Percentiles rank a stretch among this genome's conserved stretches.
phyloP scores from a whole-genome alignment of 2,329 filamentous ascomycete genomes.

The Fusarium concolor region DNA sequence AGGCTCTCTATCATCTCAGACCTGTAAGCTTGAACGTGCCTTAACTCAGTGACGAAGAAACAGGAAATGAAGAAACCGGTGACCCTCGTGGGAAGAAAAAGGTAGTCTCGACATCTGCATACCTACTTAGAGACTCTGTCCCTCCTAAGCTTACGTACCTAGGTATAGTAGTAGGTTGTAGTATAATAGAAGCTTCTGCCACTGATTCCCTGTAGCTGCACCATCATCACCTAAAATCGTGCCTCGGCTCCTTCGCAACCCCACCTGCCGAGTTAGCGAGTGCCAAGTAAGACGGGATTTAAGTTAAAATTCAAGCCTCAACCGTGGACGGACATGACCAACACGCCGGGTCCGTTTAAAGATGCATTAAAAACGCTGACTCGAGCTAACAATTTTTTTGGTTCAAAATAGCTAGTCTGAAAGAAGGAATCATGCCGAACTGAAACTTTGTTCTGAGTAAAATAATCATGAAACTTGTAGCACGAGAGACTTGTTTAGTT shows the following conservation, averaged over 20 bases:
- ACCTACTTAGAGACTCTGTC: too few species aligned
- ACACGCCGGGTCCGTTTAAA: background rate
- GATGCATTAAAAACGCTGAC: background rate
- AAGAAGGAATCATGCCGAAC: background rate
- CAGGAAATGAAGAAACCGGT: too few species aligned
- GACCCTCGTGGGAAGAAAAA: too few species aligned
- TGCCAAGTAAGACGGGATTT: constrained; percentile 7
- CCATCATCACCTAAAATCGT: constrained; percentile 10
- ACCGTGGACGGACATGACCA: background rate
- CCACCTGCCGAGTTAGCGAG: constrained; percentile 22
- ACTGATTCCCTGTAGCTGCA: background rate
- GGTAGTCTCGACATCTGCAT: too few species aligned
- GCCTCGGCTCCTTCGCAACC: constrained; percentile 35
- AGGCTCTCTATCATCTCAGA: too few species aligned
- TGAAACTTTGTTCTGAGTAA: background rate
- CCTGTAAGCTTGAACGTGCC: too few species aligned
- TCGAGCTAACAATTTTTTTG: background rate
- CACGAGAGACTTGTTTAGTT: background rate
- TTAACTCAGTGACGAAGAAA: too few species aligned
- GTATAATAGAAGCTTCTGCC: background rate
- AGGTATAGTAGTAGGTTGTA: too few species aligned
- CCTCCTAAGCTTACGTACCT: too few species aligned
- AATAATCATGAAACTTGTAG: background rate
- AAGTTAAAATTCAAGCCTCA: constrained; percentile 16
- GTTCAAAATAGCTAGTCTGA: background rate